Evolutionary conservation across 371 early-diverging fungal species (phyloP), one percentile per base, ranked within the genome.

Genomic region (Saksenaea vasiformis): DNA sequence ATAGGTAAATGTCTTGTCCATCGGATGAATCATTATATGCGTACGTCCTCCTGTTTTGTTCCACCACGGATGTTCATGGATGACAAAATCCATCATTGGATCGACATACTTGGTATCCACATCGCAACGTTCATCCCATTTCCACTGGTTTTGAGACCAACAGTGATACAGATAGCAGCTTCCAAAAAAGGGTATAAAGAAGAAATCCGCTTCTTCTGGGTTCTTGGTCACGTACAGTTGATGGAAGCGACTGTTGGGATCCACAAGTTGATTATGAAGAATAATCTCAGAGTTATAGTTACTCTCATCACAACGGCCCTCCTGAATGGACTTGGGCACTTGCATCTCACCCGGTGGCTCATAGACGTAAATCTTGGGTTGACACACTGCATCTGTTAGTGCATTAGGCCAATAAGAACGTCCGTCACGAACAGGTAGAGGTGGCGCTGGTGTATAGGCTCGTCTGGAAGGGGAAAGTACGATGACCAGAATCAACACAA

Each of bases 151-250:
- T 51, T 69, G 43, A 8, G 71, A 64, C 82, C 82, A 82, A 31
- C 82, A 82, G 54, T 82, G 61, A 53, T 78, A 80, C 2, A 85
- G 70, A 61, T 81, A 85, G 57, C 82, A 82, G 54, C 77, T 75
- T 10, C 84, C 86, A 72, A 83, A 78, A 61, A 85, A 85, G 35
- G 83, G 86, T 53, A 85, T 80, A 66, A 77, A 82, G 53, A 77
- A 85, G 60, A 82, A 79, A 54, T 77, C 78, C 13, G 83, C 86
- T 65, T 82, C 80, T 54, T 80, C 79, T 9, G 86, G 83, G 44
- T 83, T 68, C 54, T 73, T 64, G 17, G 82, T 81, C 14, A 82
- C 82, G 68, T 80, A 83, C 38, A 70, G 66, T 44, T 76, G 68
- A 55, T 78, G 74, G 24, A 75, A 65, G 15, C 65, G 72, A 54